phyloP scores from a whole-genome alignment of 2,329 filamentous ascomycete species.

The Penicillium sp. region DNA sequence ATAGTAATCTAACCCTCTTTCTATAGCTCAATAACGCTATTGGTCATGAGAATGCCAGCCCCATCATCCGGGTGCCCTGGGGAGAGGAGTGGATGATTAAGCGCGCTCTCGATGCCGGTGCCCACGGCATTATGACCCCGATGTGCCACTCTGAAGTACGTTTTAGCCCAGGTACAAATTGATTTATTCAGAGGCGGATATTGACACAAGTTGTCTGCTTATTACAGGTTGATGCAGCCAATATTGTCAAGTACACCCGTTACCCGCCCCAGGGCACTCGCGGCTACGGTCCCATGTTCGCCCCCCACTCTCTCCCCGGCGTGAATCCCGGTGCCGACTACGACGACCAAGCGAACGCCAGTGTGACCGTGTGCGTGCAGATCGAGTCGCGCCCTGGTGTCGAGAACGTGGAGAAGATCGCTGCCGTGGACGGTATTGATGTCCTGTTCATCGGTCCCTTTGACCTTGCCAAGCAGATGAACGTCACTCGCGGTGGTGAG shows the following conservation, averaged over 20 bases:
- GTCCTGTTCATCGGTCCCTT: slow-evolving; percentile 45
- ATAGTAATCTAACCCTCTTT: slow-evolving; percentile 1
- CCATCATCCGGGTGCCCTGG: slow-evolving; percentile 39
- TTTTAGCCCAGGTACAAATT: background rate
- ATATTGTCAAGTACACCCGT: slow-evolving; percentile 34
- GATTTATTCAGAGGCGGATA: background rate
- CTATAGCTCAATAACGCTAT: slow-evolving; percentile 39
- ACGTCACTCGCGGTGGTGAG: slow-evolving; percentile 36
- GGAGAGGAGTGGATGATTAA: slow-evolving; percentile 45
- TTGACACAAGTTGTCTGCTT: background rate
- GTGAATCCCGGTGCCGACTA: slow-evolving; percentile 32
- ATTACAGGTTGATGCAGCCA: slow-evolving; percentile 31
- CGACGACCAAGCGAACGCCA: slow-evolving; percentile 36
- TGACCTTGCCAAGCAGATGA: slow-evolving; percentile 44
- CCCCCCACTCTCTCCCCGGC: slow-evolving; percentile 34
- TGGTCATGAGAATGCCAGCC: slow-evolving; percentile 34
- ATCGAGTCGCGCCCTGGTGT: slow-evolving; percentile 46
- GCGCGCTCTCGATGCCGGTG: slow-evolving; percentile 42
- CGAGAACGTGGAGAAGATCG: slow-evolving; percentile 49
- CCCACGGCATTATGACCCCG: slow-evolving; percentile 42
- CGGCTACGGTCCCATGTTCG: slow-evolving; percentile 41
- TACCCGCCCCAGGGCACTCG: slow-evolving; percentile 36
- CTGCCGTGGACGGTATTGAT: slow-evolving; percentile 45
- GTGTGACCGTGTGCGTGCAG: slow-evolving; percentile 41
- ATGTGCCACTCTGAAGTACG: slow-evolving; percentile 36